A percentile compares a stretch with the other conserved stretches of the same genome.
phyloP scores from a whole-genome alignment of 2,329 filamentous ascomycete genomes.

The Claviceps sp. region DNA sequence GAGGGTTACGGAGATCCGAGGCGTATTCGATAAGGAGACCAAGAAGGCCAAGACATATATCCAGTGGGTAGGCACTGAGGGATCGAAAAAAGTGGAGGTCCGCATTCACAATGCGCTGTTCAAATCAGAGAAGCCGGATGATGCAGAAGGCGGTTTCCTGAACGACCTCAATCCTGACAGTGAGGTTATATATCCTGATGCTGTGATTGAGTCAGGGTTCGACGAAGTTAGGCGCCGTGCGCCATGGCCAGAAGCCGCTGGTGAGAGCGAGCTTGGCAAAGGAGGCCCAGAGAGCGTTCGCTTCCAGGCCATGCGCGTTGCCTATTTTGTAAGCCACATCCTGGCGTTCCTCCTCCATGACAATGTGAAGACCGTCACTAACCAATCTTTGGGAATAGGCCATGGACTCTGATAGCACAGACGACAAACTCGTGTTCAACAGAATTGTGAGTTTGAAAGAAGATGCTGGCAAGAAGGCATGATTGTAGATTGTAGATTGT shows the following conservation, averaged over 20 bases:
- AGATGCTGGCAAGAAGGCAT: slow-evolving; percentile 53
- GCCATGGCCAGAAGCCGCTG: slow-evolving; percentile 70
- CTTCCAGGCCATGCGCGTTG: slow-evolving; percentile 85
- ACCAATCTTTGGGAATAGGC: slow-evolving; percentile 25
- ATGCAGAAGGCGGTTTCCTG: slow-evolving; percentile 66
- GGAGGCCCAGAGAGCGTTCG: slow-evolving; percentile 61
- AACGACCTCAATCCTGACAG: slow-evolving; percentile 75
- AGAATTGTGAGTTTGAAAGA: slow-evolving; percentile 87
- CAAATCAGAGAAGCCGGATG: slow-evolving; percentile 71
- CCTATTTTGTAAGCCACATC: slow-evolving; percentile 53
- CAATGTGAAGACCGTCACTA: background rate
- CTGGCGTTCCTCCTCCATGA: background rate
- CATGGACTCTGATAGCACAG: slow-evolving; percentile 65
- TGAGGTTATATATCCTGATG: slow-evolving; percentile 64
- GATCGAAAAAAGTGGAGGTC: slow-evolving; percentile 55
- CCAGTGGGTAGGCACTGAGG: slow-evolving; percentile 68
- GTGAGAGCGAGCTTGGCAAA: slow-evolving; percentile 49
- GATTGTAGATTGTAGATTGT: background rate
- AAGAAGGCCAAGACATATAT: slow-evolving; percentile 72
- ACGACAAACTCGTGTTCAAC: slow-evolving; percentile 76
- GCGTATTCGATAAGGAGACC: slow-evolving; percentile 52
- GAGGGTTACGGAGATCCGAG: slow-evolving; percentile 52
- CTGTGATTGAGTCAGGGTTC: slow-evolving; percentile 73
- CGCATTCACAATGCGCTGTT: slow-evolving; percentile 75
- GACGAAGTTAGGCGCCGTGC: slow-evolving; percentile 59